Evolutionary conservation across 2,329 filamentous ascomycete species (phyloP).

Genomic region (Biscogniauxia marginata): DNA sequence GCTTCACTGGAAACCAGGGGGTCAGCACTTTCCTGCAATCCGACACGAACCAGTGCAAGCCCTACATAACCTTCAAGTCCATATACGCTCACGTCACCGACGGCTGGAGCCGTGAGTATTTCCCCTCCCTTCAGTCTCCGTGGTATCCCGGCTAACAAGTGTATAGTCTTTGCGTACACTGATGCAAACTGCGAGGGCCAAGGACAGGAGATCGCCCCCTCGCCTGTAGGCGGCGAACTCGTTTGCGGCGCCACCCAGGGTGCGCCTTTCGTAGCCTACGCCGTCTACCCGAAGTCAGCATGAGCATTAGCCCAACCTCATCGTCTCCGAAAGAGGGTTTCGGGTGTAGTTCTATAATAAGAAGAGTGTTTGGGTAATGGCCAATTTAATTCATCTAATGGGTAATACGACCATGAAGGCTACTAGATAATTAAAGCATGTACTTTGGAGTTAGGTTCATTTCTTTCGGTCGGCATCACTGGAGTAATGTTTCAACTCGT

Average conservation of each 20-base stretch:
- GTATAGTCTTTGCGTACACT: conserved; percentile 14
- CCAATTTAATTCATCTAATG: too few relatives aligned
- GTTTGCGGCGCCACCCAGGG: not conserved
- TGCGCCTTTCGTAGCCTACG: not conserved
- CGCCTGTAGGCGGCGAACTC: not conserved
- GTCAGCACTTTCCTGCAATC: conserved; percentile 19
- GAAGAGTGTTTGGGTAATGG: too few relatives aligned
- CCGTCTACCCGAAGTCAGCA: not conserved
- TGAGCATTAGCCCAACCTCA: not conserved
- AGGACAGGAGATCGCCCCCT: not conserved
- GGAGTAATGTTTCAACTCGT: too few relatives aligned
- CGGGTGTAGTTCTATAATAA: too few relatives aligned
- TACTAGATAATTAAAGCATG: too few relatives aligned
- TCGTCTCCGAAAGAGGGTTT: too few relatives aligned
- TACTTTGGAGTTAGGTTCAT: too few relatives aligned
- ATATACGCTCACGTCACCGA: conserved; percentile 12
- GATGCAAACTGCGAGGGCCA: conserved; percentile 8
- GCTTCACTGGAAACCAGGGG: conserved; percentile 15
- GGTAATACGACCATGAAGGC: too few relatives aligned
- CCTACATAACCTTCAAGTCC: conserved; percentile 14
- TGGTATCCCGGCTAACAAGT: conserved; percentile 1
- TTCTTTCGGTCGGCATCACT: too few relatives aligned
- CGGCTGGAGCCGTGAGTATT: conserved; percentile 16
- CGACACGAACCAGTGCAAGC: conserved; percentile 9
- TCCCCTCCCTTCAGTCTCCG: not conserved